These are phyloP conservation scores for Phytophthora syringae DNA, from an alignment of 352 stramenopile genomes.

Conservation along the genomic window DNA sequence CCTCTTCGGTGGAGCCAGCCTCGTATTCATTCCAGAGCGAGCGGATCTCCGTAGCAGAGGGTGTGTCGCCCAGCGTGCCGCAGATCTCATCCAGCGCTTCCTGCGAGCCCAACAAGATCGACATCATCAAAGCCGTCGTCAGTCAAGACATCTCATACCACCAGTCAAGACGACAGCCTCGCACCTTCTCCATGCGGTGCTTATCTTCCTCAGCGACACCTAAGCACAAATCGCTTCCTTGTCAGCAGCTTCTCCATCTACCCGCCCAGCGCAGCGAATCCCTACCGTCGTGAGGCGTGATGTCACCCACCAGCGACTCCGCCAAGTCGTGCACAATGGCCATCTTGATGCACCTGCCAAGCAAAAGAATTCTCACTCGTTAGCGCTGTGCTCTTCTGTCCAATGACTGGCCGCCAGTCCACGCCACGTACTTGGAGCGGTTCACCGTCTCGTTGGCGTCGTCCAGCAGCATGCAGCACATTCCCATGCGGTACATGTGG, in stretches of 20 bases:
- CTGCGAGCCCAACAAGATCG: slow-evolving; percentile 21
- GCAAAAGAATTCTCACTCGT: neutral
- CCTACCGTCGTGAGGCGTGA: slow-evolving; percentile 90
- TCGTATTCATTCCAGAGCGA: slow-evolving; percentile 91
- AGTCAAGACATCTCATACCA: neutral
- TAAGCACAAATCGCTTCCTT: slow-evolving; percentile 21
- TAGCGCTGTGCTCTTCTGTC: too few species aligned
- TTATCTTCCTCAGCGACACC: slow-evolving; percentile 91
- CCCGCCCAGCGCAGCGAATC: neutral
- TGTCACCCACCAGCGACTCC: slow-evolving; percentile 93
- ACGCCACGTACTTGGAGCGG: slow-evolving; percentile 59
- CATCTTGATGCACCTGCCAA: slow-evolving; percentile 88
- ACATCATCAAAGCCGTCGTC: neutral
- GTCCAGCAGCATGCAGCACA: slow-evolving; percentile 91
- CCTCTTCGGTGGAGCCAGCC: slow-evolving; percentile 76
- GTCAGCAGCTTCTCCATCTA: neutral
- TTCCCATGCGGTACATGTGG: slow-evolving; percentile 94
- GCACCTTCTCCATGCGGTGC: slow-evolving; percentile 88
- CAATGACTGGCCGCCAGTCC: slow-evolving; percentile 15
- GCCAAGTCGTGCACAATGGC: slow-evolving; percentile 94
- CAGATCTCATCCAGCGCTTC: slow-evolving; percentile 80
- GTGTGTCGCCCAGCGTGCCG: slow-evolving; percentile 55
- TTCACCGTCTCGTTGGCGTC: slow-evolving; percentile 69
- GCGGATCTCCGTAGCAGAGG: slow-evolving; percentile 68
- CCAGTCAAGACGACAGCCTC: neutral